Evolutionary conservation across 805 yeast species (phyloP), one percentile per base, ranked within the genome.

Genomic region (Saccharomycopsis fodiens): DNA sequence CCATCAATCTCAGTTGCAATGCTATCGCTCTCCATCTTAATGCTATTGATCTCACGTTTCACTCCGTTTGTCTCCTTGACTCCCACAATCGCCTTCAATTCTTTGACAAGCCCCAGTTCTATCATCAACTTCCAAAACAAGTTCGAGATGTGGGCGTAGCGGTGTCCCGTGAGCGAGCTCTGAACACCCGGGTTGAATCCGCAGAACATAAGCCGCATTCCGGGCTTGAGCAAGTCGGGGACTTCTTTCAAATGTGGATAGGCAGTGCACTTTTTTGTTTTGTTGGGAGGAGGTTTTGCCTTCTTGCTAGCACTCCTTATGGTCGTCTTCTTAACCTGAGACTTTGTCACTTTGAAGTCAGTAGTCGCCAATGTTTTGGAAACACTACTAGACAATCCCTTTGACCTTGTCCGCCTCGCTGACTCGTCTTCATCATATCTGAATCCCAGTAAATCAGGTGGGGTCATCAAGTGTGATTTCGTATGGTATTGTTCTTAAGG

Each of bases 141-240:
- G 55, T 83, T 83, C 10, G 84, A 69, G 16, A 64, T 74, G 56
- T 84, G 89, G 0, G 91, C 91, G 58, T 79, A 83, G 55, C 82
- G 76, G 56, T 82, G 89, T 29, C 83, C 87, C 6, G 63, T 58
- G 16, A 61, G 53, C 0, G 85, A 74, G 1, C 88, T 79, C 54
- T 69, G 70, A 3, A 77, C 59, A 2, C 89, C 85, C 0, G 93
- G 93, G 54, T 83, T 83, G 64, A 70, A 81, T 1, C 93, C 93
- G 2, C 82, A 68, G 53, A 83, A 82, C 3, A 83, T 67, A 1
- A 81, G 55, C 3, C 54, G 53, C 20, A 74, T 54, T 4, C 57
- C 50, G 1, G 34, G 31, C 5, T 25, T 20, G 3, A 58, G 39
- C 3, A 58, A 35, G 29, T 58, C 59, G 2, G 61, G 60, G 8